phyloP scores from a whole-genome alignment of 1,284 basidiomycete species.

The Peniophora sp. region DNA sequence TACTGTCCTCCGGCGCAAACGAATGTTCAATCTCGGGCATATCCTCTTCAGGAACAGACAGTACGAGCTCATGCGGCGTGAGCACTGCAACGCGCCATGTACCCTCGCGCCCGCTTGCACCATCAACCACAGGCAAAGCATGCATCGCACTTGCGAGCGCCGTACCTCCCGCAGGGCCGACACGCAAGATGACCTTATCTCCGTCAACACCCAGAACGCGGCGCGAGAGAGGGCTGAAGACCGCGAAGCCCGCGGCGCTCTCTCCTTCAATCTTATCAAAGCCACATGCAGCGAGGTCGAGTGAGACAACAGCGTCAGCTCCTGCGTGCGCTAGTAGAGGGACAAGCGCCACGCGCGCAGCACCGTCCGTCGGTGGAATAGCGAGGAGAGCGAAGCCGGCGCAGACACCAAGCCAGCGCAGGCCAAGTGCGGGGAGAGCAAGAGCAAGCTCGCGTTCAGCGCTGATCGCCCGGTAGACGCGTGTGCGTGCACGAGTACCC shows the following conservation, averaged over 20 bases:
- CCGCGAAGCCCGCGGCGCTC: slow-evolving; percentile 5
- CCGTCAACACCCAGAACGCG: neutral
- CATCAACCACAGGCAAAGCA: slow-evolving; percentile 10
- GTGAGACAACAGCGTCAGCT: neutral
- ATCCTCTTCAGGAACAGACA: neutral
- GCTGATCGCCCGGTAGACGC: slow-evolving; percentile 8
- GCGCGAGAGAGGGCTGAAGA: slow-evolving; percentile 2
- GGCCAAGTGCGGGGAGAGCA: slow-evolving; percentile 8
- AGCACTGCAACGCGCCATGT: slow-evolving; percentile 21
- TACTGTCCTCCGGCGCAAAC: neutral
- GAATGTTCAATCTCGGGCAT: neutral
- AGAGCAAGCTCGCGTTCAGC: slow-evolving; percentile 5
- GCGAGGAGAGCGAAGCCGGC: slow-evolving; percentile 9
- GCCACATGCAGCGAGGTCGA: slow-evolving; percentile 6
- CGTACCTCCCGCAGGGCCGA: slow-evolving; percentile 18
- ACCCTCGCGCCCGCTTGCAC: slow-evolving; percentile 5
- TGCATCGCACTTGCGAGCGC: slow-evolving; percentile 24
- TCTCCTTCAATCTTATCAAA: neutral
- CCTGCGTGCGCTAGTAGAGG: slow-evolving; percentile 5
- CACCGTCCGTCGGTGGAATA: slow-evolving; percentile 4
- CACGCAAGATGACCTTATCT: slow-evolving; percentile 8
- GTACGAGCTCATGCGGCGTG: slow-evolving; percentile 14
- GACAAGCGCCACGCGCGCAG: slow-evolving; percentile 7
- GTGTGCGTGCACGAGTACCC: slow-evolving; percentile 3
- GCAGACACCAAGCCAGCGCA: slow-evolving; percentile 11